Conservation (phyloP, 2,329 filamentous ascomycete genomes). For the Pseudocercospora macadamiae region DNA sequence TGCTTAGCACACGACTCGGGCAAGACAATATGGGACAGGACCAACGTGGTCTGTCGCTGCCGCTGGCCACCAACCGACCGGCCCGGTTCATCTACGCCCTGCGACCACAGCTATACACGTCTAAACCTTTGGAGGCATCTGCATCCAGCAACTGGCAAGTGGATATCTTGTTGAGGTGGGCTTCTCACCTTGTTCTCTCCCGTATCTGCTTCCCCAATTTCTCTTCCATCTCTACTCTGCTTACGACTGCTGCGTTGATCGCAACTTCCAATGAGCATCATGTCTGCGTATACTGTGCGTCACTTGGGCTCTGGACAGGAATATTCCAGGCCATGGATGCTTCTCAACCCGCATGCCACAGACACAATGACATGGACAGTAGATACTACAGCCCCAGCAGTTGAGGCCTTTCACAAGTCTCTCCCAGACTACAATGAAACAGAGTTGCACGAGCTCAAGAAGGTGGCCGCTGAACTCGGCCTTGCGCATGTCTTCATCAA, state of each 20-base stretch:
- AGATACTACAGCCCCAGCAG: slow-evolving; percentile 18
- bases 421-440: slow-evolving; percentile 63
- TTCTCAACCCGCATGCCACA: slow-evolving; percentile 23
- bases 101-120: not conserved
- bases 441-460: slow-evolving; percentile 56
- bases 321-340: slow-evolving; percentile 22
- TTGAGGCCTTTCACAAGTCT: slow-evolving; percentile 57
- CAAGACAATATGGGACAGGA: too few relatives aligned
- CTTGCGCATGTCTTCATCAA: slow-evolving; percentile 67
- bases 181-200: too few relatives aligned
- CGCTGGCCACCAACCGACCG: too few relatives aligned
- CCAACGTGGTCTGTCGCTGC: too few relatives aligned
- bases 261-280: slow-evolving; percentile 3
- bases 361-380: not conserved
- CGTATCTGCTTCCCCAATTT: too few relatives aligned
- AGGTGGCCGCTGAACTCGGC: slow-evolving; percentile 61
- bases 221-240: too few relatives aligned
- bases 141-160: not conserved
- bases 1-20: too few relatives aligned
- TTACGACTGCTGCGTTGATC: too few relatives aligned
- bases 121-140: slow-evolving; percentile 13
- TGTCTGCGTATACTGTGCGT: slow-evolving; percentile 27
- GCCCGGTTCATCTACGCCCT: slow-evolving; percentile 1
- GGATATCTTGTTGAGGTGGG: too few relatives aligned
- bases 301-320: slow-evolving; percentile 23